Evolutionary conservation across 768 basidiomycete species (phyloP), one percentile per base, ranked within the genome.

Genomic region (Suillus clintonianus): DNA sequence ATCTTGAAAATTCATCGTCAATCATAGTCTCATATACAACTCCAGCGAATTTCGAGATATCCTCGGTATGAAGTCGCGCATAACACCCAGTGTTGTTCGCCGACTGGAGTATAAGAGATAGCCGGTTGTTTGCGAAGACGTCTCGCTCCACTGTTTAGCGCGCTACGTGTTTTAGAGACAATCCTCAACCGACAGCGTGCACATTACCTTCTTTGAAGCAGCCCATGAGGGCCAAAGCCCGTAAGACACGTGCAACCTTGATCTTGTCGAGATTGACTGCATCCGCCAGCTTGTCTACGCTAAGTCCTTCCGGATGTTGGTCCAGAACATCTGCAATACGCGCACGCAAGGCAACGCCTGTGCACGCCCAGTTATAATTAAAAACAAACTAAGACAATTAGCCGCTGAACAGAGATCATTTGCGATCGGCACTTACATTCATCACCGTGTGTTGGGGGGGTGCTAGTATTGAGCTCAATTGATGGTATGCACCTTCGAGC

Each of bases 81-180:
- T 70, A 60, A 27, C 59, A 68, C 4, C 67, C 67, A 0, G 64
- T 17, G 36, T 62, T 45, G 27, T 60, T 69, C 41, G 13, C 62
- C 13, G 69, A 68, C 48, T 63, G 64, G 10, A 73, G 67, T 1
- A 72, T 56, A 9, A 75, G 68, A 3, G 77, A 78, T 34, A 78
- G 66, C 22, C 76, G 77, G 51, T 74, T 78, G 59, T 77, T 78
- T 11, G 74, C 72, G 66, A 75, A 78, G 0, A 62, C 61, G 22
- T 77, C 68, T 15, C 67, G 66, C 10, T 65, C 60, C 8, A 78
- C 76, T 73, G 62, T 56, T 9, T 8, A 43, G 5, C 45, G 43
- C 32, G 24, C 24, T 11, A 36, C n/a, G 3, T 14, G 6, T 4
- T 27, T n/a, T 3, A 15, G n/a, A 5, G 6, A 19, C 5, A 59